Evolutionary conservation across 352 stramenopile species (phyloP).

Genomic region (Phytopythium aichiense): DNA sequence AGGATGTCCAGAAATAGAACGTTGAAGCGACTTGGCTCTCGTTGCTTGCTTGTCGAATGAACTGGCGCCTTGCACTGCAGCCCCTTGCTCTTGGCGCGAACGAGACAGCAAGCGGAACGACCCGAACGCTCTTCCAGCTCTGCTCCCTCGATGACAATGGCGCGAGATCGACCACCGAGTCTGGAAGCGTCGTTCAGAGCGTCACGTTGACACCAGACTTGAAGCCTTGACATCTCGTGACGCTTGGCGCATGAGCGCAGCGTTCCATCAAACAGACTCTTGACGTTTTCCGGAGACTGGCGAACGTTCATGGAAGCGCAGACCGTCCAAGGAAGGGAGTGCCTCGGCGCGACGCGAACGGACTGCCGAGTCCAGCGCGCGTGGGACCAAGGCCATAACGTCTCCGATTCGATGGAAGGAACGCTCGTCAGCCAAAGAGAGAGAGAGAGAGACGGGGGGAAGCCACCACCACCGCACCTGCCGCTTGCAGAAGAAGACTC

Average conservation of each 20-base stretch:
- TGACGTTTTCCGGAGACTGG: conserved; percentile 1
- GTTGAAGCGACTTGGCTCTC: neutral
- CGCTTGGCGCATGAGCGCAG: neutral
- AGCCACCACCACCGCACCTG: neutral
- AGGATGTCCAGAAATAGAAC: neutral
- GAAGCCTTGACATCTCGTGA: neutral
- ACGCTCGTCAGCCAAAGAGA: neutral
- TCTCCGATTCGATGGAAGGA: conserved; percentile 1
- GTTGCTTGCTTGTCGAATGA: too few relatives aligned
- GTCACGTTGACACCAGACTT: neutral
- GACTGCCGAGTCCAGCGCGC: neutral
- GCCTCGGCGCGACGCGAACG: neutral
- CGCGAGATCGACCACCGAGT: neutral
- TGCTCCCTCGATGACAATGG: neutral
- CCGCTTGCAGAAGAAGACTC: neutral
- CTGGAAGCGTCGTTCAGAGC: neutral
- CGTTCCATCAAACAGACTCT: neutral
- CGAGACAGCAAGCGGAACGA: neutral
- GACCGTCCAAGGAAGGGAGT: neutral
- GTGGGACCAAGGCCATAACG: neutral
- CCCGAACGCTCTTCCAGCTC: neutral
- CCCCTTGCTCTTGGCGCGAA: neutral
- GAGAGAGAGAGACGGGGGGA: neutral
- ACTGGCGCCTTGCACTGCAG: too few relatives aligned
- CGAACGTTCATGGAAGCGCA: neutral